Evolutionary conservation across 345 rosid species (phyloP), one percentile per base, ranked within the genome.

Genomic region (Psidium guajava): DNA sequence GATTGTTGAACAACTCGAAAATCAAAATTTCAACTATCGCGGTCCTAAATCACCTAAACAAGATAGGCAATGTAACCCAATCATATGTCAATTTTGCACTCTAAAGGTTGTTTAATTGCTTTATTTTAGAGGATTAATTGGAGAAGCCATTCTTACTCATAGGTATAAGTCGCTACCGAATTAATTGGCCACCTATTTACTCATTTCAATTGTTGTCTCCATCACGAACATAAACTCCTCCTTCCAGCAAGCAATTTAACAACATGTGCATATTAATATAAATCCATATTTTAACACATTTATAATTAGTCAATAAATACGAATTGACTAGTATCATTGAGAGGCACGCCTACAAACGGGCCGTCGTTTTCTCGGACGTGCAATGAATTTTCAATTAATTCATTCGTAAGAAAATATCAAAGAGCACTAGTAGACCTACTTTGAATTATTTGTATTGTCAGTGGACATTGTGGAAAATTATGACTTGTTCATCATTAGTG

Each of bases 11-110:
- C 47, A 9, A 20, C 36, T 69, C 47, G 5, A 32, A 64, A 8
- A 69, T 1, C 1, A 18, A 69, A 18, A 3, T 32, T 32, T 32
- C 77, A 8, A 69, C 40, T 1, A 0, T 36, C 4, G 1, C 47
- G 7, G 80, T 21, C 6, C 47, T 2, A 36, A 36, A 18, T 18
- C 47, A 18, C 77, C 47, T 11, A 9, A 69, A 69, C 47, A 24
- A 36, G 80, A 69, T 24, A 36, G 47, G 47, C 47, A 40, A 18
- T 21, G 80, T 2, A 9, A 40, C 21, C 42, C 11, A 25, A 36
- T 32, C 47, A 36, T 36, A 69, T 36, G 47, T 18, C 14, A 5
- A 36, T 9, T 36, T 36, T 16, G 44, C 47, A 5, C 80, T 69
- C 25, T 8, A 69, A 54, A 36, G 47, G 47, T 36, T 24, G 18